Conservation (phyloP, 1,284 basidiomycete genomes). For the Boletellus deceptivus region DNA sequence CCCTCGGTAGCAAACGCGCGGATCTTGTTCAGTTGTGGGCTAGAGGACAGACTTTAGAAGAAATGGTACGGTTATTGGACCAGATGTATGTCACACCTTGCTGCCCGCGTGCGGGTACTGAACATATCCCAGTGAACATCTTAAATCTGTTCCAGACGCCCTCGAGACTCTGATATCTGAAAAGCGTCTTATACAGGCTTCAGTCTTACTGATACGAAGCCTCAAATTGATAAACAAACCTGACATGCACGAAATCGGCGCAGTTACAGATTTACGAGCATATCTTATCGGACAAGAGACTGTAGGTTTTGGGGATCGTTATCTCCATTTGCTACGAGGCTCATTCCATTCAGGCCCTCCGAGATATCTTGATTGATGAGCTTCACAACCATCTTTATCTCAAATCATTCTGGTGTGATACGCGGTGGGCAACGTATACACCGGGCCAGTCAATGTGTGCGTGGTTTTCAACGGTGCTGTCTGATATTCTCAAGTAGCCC, state of each 20-base stretch:
- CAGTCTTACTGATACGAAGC: slow-evolving; percentile 84
- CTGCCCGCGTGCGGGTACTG: slow-evolving; percentile 7
- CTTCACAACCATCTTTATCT: slow-evolving; percentile 97
- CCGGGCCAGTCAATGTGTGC: slow-evolving; percentile 78
- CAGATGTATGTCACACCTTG: slow-evolving; percentile 67
- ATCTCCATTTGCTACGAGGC: not conserved
- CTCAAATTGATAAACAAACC: slow-evolving; percentile 89
- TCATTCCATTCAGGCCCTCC: slow-evolving; percentile 60
- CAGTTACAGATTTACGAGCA: slow-evolving; percentile 82
- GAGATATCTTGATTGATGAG: slow-evolving; percentile 94
- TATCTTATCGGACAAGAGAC: slow-evolving; percentile 89
- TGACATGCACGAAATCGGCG: slow-evolving; percentile 94
- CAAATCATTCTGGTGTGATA: slow-evolving; percentile 95
- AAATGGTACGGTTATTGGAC: slow-evolving; percentile 88
- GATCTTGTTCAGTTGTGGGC: slow-evolving; percentile 87
- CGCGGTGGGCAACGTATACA: slow-evolving; percentile 84
- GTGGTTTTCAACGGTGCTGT: slow-evolving; percentile 25
- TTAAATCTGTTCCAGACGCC: slow-evolving; percentile 89
- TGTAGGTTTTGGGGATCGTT: slow-evolving; percentile 44
- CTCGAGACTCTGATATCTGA: slow-evolving; percentile 95
- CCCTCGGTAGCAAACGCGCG: slow-evolving; percentile 72
- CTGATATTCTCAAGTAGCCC: slow-evolving; percentile 8
- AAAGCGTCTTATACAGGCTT: slow-evolving; percentile 89
- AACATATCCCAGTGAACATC: slow-evolving; percentile 64
- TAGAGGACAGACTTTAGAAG: slow-evolving; percentile 79